Conservation (phyloP, 306 rosid species). For the Abrus pulchellus region DNA sequence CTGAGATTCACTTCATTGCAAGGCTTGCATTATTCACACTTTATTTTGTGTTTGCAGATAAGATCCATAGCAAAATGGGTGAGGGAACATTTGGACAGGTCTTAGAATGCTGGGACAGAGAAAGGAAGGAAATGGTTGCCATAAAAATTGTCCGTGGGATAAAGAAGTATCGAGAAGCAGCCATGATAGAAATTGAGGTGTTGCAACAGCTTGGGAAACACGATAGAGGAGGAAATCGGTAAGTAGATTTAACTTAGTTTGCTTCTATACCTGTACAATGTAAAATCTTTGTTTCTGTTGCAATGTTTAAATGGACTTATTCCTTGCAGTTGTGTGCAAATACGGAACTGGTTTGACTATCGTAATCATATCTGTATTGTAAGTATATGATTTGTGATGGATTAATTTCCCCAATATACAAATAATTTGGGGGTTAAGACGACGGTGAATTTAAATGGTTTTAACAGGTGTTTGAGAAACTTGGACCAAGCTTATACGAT, state of each 20-base stretch:
- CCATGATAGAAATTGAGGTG: slow-evolving; percentile 98
- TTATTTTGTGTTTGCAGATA: slow-evolving; percentile 62
- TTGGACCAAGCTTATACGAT: slow-evolving; percentile 99
- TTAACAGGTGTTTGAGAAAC: slow-evolving; percentile 99
- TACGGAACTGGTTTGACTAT: slow-evolving; percentile 99
- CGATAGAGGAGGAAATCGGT: slow-evolving; percentile 96
- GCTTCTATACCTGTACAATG: neutral
- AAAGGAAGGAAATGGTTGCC: slow-evolving; percentile 91
- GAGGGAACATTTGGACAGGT: slow-evolving; percentile 99
- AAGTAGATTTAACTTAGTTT: slow-evolving; percentile 46
- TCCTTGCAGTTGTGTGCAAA: slow-evolving; percentile 99
- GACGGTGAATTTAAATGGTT: slow-evolving; percentile 92
- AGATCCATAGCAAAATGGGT: slow-evolving; percentile 92
- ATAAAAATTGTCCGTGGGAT: slow-evolving; percentile 91
- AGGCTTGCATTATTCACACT: slow-evolving; percentile 5
- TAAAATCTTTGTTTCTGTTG: slow-evolving; percentile 46
- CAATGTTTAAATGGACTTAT: slow-evolving; percentile 83
- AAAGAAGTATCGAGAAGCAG: slow-evolving; percentile 91
- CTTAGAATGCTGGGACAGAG: slow-evolving; percentile 97
- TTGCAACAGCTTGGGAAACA: slow-evolving; percentile 89
- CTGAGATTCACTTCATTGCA: neutral
- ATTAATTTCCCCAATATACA: slow-evolving; percentile 81
- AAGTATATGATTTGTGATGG: slow-evolving; percentile 93
- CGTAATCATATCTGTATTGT: slow-evolving; percentile 99
- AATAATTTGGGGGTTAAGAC: slow-evolving; percentile 79